phyloP scores from a whole-genome alignment of 345 rosid genomes.

The Salix suchowensis region DNA sequence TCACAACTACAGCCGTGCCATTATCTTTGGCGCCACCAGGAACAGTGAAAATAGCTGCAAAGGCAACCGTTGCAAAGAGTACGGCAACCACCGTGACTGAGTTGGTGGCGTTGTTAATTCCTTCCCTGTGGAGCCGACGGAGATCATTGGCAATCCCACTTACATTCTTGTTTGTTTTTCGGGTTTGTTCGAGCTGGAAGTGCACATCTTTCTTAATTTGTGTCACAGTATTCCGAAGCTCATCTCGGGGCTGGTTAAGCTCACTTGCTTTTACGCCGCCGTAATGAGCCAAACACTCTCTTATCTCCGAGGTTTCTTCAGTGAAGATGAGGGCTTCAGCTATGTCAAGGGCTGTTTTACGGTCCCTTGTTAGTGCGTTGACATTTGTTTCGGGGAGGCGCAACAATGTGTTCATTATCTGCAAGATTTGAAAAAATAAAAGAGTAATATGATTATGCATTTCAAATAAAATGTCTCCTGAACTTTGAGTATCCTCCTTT shows the following conservation, averaged over 20 bases:
- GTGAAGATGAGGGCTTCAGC: slow-evolving; percentile 79
- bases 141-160: slow-evolving; percentile 75
- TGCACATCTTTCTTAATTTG: slow-evolving; percentile 79
- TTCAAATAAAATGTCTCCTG: neutral
- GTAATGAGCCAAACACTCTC: slow-evolving; percentile 45
- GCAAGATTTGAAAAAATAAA: slow-evolving; percentile 12
- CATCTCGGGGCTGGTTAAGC: slow-evolving; percentile 74
- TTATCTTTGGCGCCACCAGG: slow-evolving; percentile 66
- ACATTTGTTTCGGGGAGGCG: slow-evolving; percentile 64
- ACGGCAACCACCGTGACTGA: slow-evolving; percentile 86
- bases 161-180: slow-evolving; percentile 73
- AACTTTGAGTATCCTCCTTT: neutral
- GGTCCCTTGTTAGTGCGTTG: slow-evolving; percentile 73
- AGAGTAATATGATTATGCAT: neutral
- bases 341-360: slow-evolving; percentile 74
- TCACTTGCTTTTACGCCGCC: slow-evolving; percentile 78
- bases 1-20: slow-evolving; percentile 57
- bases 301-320: slow-evolving; percentile 60
- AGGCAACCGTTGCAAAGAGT: slow-evolving; percentile 91
- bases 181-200: slow-evolving; percentile 82
- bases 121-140: slow-evolving; percentile 70
- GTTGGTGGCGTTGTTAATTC: slow-evolving; percentile 83
- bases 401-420: slow-evolving; percentile 73
- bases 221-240: slow-evolving; percentile 67
- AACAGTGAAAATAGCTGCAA: slow-evolving; percentile 74